These are phyloP conservation scores for Lichtheimia corymbifera DNA, from an alignment of 371 early-diverging fungal genomes.

Conservation along the genomic window DNA sequence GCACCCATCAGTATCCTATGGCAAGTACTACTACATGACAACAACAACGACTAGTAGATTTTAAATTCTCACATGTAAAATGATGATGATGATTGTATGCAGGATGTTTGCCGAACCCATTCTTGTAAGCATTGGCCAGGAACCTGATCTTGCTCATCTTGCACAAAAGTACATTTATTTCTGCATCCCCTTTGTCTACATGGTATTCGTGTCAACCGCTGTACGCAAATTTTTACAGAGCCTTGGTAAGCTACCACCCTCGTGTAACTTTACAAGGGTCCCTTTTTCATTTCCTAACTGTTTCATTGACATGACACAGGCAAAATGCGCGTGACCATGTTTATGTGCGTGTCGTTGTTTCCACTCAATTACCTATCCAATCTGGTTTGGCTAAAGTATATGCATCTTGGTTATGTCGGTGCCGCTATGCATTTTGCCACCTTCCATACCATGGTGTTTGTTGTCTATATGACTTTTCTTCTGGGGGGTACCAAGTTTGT, in stretches of 20 bases:
- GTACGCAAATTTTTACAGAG: conserved; percentile 42
- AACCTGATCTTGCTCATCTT: conserved; percentile 28
- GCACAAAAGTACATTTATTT: conserved; percentile 33
- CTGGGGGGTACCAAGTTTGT: conserved; percentile 22
- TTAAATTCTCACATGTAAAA: background rate
- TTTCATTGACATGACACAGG: conserved; percentile 14
- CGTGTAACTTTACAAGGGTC: background rate
- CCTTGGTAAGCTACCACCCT: conserved; percentile 20
- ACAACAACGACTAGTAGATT: too few relatives aligned
- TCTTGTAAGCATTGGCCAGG: conserved; percentile 35
- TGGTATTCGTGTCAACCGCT: conserved; percentile 26
- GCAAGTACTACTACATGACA: conserved; percentile 13
- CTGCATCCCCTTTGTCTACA: conserved; percentile 28
- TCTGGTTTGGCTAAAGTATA: conserved; percentile 29
- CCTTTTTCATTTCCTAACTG: background rate
- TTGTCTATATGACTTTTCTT: conserved; percentile 12
- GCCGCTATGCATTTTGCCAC: conserved; percentile 26
- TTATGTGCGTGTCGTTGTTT: conserved; percentile 26
- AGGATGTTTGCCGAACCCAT: conserved; percentile 32
- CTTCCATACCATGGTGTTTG: conserved; percentile 12
- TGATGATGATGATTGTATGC: too few relatives aligned
- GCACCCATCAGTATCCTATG: conserved; percentile 25
- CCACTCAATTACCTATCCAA: conserved; percentile 36
- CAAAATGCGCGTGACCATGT: conserved; percentile 42
- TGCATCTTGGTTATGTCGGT: conserved; percentile 33